Evolutionary conservation across 768 basidiomycete species (phyloP).

Genomic region (Candolleomyces efflorescens): DNA sequence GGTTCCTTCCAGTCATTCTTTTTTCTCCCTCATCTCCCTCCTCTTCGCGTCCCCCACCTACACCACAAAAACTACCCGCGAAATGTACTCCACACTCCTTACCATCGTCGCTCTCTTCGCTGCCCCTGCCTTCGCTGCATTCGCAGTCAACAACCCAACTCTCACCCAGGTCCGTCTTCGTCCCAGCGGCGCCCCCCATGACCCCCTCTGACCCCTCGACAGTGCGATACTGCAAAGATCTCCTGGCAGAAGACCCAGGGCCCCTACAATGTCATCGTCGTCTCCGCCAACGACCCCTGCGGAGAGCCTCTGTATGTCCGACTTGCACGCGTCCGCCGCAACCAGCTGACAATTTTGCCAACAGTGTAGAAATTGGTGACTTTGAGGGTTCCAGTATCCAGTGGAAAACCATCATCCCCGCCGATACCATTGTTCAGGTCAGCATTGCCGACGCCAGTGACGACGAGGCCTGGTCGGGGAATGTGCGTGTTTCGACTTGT

Average conservation of each 20-base stretch:
- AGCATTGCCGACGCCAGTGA: constrained; percentile 49
- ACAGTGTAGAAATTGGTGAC: constrained; percentile 59
- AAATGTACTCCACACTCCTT: constrained; percentile 82
- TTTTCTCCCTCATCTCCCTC: background rate
- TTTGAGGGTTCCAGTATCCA: constrained; percentile 36
- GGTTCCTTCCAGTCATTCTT: constrained; percentile 5
- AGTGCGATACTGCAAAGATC: constrained; percentile 53
- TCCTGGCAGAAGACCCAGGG: constrained; percentile 44
- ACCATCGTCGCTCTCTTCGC: constrained; percentile 58
- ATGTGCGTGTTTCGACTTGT: constrained; percentile 36
- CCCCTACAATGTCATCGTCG: constrained; percentile 61
- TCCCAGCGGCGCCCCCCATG: background rate
- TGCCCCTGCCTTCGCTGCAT: constrained; percentile 50
- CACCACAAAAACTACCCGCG: constrained; percentile 18
- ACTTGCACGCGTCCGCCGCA: background rate
- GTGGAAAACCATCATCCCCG: constrained; percentile 44
- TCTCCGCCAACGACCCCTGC: constrained; percentile 50
- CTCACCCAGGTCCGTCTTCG: constrained; percentile 48
- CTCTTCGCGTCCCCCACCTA: constrained; percentile 16
- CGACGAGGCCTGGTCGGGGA: constrained; percentile 64
- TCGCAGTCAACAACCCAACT: constrained; percentile 48
- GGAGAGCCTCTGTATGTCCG: constrained; percentile 52
- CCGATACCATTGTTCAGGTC: constrained; percentile 45
- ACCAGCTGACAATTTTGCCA: background rate
- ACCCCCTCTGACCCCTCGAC: constrained; percentile 6